Evolutionary conservation across 768 basidiomycete species (phyloP).

Genomic region (Termitomyces sp.): DNA sequence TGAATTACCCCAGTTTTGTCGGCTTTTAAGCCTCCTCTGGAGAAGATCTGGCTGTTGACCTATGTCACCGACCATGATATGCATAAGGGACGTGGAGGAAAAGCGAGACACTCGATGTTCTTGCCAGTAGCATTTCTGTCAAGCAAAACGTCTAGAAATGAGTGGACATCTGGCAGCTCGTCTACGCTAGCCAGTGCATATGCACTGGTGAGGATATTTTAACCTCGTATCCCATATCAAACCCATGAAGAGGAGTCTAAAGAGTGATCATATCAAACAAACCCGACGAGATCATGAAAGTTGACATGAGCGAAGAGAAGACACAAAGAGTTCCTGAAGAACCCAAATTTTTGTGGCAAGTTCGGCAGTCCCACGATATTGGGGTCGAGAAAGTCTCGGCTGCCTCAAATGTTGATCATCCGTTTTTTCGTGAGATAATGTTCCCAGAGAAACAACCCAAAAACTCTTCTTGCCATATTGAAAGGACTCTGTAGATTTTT

Average conservation of each 20-base stretch:
- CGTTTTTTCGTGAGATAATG: too few relatives aligned
- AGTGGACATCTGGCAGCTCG: neutral
- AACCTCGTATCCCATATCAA: neutral
- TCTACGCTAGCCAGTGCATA: slow-evolving; percentile 2
- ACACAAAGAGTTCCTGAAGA: neutral
- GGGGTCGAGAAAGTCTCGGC: too few relatives aligned
- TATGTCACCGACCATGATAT: neutral
- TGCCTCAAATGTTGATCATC: too few relatives aligned
- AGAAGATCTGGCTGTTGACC: neutral
- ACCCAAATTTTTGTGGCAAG: neutral
- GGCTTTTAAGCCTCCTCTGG: neutral
- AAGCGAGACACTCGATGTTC: neutral
- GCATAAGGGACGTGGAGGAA: slow-evolving; percentile 1
- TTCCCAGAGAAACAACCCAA: too few relatives aligned
- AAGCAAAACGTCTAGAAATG: neutral
- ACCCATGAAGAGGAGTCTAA: neutral
- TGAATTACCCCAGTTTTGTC: too few relatives aligned
- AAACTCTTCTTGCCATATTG: too few relatives aligned
- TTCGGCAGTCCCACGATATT: neutral
- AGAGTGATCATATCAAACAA: slow-evolving; percentile 6
- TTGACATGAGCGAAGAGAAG: neutral
- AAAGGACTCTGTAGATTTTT: too few relatives aligned
- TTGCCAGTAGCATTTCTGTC: neutral
- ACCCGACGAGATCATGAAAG: slow-evolving; percentile 1
- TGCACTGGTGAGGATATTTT: neutral